Conservation (phyloP, 371 early-diverging fungal genomes). For the Cokeromyces recurvatus region DNA sequence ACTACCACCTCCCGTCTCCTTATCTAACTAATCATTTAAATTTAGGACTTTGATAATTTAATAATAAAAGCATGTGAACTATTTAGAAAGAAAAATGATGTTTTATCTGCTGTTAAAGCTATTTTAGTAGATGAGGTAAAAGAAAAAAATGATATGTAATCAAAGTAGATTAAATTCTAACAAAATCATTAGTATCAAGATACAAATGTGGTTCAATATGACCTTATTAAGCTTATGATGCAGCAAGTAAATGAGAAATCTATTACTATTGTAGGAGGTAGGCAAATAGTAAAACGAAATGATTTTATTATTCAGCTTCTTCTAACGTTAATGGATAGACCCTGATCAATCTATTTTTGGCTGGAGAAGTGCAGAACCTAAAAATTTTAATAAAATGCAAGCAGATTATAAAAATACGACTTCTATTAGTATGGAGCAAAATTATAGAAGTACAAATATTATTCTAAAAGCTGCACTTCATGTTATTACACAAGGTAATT, state of each 20-base stretch:
- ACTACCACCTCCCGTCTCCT: too few species aligned
- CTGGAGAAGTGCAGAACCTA: slow-evolving; percentile 55
- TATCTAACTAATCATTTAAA: too few species aligned
- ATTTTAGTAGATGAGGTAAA: slow-evolving; percentile 57
- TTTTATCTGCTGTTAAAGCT: slow-evolving; percentile 22
- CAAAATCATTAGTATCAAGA: slow-evolving; percentile 57
- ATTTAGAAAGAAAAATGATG: slow-evolving; percentile 16
- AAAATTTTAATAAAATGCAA: slow-evolving; percentile 50
- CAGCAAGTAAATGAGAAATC: slow-evolving; percentile 25
- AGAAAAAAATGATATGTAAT: too few species aligned
- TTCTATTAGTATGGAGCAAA: slow-evolving; percentile 40
- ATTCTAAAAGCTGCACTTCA: slow-evolving; percentile 45
- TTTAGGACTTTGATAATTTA: slow-evolving; percentile 61
- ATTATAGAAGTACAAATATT: slow-evolving; percentile 54
- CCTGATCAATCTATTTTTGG: slow-evolving; percentile 64
- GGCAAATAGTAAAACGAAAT: too few species aligned
- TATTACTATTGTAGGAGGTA: slow-evolving; percentile 61
- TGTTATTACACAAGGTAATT: slow-evolving; percentile 42
- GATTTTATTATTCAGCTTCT: too few species aligned
- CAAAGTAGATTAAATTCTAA: background rate
- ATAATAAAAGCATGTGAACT: slow-evolving; percentile 34
- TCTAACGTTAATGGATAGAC: too few species aligned
- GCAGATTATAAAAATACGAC: slow-evolving; percentile 29
- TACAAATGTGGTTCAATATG: slow-evolving; percentile 55
- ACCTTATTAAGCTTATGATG: slow-evolving; percentile 35